phyloP scores from a whole-genome alignment of 2,329 filamentous ascomycete species.

The Microdochium trichocladiopsis region DNA sequence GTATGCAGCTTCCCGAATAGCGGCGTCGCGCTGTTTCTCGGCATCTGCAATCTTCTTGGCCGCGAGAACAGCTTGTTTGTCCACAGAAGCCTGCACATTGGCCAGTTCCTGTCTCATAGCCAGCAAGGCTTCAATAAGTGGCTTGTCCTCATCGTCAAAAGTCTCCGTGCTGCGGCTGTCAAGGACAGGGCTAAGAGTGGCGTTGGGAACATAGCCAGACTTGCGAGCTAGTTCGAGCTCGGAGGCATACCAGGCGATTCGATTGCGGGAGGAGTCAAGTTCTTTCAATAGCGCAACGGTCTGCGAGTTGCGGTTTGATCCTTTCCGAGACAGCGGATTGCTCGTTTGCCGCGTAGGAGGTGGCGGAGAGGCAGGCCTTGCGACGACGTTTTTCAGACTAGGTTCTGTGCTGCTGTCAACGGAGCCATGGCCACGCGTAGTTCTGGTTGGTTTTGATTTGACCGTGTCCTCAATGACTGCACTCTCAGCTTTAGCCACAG shows the following conservation, averaged over 20 bases:
- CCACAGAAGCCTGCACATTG: conserved; percentile 84
- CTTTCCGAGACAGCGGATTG: conserved; percentile 51
- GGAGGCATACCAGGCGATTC: conserved; percentile 95
- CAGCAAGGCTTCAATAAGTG: conserved; percentile 84
- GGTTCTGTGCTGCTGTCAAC: conserved; percentile 62
- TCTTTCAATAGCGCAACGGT: conserved; percentile 77
- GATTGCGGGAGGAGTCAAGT: conserved; percentile 73
- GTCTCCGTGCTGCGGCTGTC: conserved; percentile 72
- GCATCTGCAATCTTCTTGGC: conserved; percentile 88
- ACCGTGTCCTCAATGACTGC: conserved; percentile 14
- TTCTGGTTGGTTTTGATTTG: conserved; percentile 33
- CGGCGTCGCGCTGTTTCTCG: conserved; percentile 88
- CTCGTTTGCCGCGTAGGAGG: conserved; percentile 49
- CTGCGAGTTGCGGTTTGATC: conserved; percentile 55
- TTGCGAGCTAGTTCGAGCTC: conserved; percentile 89
- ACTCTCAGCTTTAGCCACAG: conserved; percentile 26
- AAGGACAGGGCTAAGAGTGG: conserved; percentile 62
- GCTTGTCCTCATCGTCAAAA: conserved; percentile 87
- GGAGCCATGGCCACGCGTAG: conserved; percentile 53
- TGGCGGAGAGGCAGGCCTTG: conserved; percentile 49
- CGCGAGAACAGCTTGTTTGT: conserved; percentile 78
- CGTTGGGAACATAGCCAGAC: conserved; percentile 73
- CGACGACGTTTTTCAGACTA: conserved; percentile 31
- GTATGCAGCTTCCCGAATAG: conserved; percentile 92
- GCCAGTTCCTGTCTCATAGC: conserved; percentile 85